Evolutionary conservation across 305 asterid genomes (phyloP).

Genomic region (Ilex paraguariensis): DNA sequence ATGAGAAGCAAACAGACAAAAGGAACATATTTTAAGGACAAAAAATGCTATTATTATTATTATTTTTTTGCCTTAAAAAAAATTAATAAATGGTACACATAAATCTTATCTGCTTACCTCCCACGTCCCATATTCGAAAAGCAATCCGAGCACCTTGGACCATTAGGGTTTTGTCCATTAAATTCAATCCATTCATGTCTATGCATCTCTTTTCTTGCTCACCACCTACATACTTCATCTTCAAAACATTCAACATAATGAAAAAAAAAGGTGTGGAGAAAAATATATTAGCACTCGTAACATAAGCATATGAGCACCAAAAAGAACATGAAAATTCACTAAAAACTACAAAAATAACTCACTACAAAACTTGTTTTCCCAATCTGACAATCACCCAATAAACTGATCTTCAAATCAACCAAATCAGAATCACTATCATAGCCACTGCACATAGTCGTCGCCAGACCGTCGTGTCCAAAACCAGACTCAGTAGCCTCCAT

Average conservation of each 20-base stretch:
- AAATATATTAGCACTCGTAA: no score
- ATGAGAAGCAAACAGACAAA: no score
- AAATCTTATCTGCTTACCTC: constrained; percentile 33
- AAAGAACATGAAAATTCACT: neutral
- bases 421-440: constrained; percentile 78
- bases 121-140: constrained; percentile 72
- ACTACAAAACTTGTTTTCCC: constrained; percentile 93
- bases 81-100: neutral
- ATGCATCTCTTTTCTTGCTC: constrained; percentile 26
- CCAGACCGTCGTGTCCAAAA: constrained; percentile 9
- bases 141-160: constrained; percentile 75
- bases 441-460: constrained; percentile 24
- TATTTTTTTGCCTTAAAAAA: no score
- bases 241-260: constrained; percentile 1
- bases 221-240: constrained; percentile 66
- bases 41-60: no score
- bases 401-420: constrained; percentile 73
- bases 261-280: no score
- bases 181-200: constrained; percentile 46
- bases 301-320: no score
- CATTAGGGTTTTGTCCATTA: constrained; percentile 62
- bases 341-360: neutral
- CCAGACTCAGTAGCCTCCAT: constrained; percentile 18
- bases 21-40: no score
- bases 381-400: constrained; percentile 83